Conservation (phyloP, 306 rosid species). For the Vicia sativa region DNA sequence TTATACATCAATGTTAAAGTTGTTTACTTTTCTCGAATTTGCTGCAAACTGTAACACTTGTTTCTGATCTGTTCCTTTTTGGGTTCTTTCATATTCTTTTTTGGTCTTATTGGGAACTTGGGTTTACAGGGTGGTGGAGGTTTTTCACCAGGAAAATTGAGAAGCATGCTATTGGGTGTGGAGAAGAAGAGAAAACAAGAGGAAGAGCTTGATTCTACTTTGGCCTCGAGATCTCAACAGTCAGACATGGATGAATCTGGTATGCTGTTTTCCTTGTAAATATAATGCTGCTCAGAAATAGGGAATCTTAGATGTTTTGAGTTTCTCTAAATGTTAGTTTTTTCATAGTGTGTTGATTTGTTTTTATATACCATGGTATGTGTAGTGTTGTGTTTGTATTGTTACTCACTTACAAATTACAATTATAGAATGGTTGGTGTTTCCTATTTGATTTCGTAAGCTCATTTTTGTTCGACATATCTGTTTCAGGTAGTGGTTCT, state of each 20-base stretch:
- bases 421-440: neutral
- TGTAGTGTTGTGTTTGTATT: neutral
- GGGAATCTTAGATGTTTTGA: conserved; percentile 33
- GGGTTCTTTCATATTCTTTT: conserved; percentile 20
- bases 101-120: too few species aligned
- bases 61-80: conserved; percentile 43
- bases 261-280: conserved; percentile 37
- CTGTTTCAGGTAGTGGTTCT: conserved; percentile 62
- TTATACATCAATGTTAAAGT: conserved; percentile 24
- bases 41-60: conserved; percentile 34
- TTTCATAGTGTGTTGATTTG: conserved; percentile 6
- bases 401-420: neutral
- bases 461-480: conserved; percentile 23
- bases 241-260: conserved; percentile 75
- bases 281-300: conserved; percentile 20
- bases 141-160: conserved; percentile 87
- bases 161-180: conserved; percentile 80
- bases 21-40: conserved; percentile 30
- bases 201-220: conserved; percentile 63
- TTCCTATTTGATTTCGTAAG: conserved; percentile 24
- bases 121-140: conserved; percentile 76
- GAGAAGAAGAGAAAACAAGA: conserved; percentile 83
- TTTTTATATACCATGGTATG: neutral
- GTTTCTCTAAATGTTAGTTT: too few species aligned
- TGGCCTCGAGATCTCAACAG: conserved; percentile 67